These are phyloP conservation scores for Grosmannia huntii DNA, from an alignment of 2,329 filamentous ascomycete genomes.

Conservation along the genomic window DNA sequence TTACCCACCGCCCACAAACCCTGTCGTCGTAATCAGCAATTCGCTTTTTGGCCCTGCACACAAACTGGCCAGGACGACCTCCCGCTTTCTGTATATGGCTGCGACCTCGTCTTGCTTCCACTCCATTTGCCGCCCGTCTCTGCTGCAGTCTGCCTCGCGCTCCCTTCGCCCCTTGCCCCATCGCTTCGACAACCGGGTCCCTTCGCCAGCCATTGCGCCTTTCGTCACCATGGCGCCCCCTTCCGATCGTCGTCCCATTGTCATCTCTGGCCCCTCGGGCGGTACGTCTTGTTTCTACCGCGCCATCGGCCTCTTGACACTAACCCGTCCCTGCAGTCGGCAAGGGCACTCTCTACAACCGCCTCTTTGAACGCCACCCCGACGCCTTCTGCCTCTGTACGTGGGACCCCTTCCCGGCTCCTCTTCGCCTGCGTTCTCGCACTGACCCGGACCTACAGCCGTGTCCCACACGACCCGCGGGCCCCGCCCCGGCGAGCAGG, in stretches of 20 bases:
- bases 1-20: background rate
- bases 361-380: slow-evolving; percentile 41
- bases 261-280: slow-evolving; percentile 70
- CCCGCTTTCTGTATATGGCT: background rate
- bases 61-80: background rate
- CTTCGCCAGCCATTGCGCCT: background rate
- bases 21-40: background rate
- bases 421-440: background rate
- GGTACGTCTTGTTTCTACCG: slow-evolving; percentile 1
- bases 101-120: background rate
- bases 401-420: slow-evolving; percentile 6
- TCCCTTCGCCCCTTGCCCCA: background rate
- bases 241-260: slow-evolving; percentile 49
- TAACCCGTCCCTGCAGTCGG: slow-evolving; percentile 40
- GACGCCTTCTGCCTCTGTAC: slow-evolving; percentile 12
- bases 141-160: background rate
- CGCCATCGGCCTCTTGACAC: background rate
- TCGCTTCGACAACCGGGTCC: background rate
- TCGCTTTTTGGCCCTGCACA: background rate
- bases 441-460: slow-evolving; percentile 13
- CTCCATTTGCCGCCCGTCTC: background rate
- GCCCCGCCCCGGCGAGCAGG: slow-evolving; percentile 60
- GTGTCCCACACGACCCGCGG: slow-evolving; percentile 68
- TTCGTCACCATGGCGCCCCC: slow-evolving; percentile 17
- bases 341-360: slow-evolving; percentile 67